These are phyloP conservation scores for Erythrobasidium hasegawianum DNA, from an alignment of 1,284 basidiomycete genomes.

Conservation along the genomic window DNA sequence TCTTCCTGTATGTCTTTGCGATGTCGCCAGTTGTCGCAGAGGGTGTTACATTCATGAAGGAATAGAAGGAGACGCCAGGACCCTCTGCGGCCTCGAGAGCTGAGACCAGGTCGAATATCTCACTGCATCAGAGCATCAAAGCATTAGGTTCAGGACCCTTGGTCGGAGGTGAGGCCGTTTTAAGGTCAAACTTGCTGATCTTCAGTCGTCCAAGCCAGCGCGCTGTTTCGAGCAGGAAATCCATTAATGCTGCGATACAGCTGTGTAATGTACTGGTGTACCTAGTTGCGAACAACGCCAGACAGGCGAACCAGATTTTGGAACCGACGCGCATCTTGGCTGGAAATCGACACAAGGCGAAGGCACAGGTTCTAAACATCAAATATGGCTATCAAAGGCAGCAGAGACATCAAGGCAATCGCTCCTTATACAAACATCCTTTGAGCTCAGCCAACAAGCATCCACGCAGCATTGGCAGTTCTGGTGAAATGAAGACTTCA, in stretches of 20 bases:
- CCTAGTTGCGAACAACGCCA: neutral
- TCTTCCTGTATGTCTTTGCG: slow-evolving; percentile 79
- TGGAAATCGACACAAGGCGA: neutral
- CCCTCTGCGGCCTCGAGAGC: slow-evolving; percentile 77
- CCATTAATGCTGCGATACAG: neutral
- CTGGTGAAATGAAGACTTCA: no score
- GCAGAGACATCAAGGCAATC: no score
- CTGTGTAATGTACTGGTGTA: neutral
- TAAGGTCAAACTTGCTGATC: slow-evolving; percentile 40
- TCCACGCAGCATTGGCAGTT: no score
- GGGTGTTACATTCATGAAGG: slow-evolving; percentile 49
- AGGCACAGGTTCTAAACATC: no score
- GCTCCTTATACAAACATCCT: no score
- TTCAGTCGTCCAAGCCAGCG: slow-evolving; percentile 43
- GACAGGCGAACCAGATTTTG: neutral
- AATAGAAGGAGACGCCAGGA: slow-evolving; percentile 85
- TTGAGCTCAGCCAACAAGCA: no score
- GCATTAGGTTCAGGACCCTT: neutral
- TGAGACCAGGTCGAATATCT: slow-evolving; percentile 92
- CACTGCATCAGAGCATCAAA: slow-evolving; percentile 47
- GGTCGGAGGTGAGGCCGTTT: neutral
- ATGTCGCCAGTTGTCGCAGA: slow-evolving; percentile 60
- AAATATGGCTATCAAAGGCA: neutral
- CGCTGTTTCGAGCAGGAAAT: slow-evolving; percentile 21
- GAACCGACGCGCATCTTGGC: neutral